A percentile compares a stretch with the other conserved stretches of the same genome.
These are phyloP conservation scores for Colletotrichum tabaci DNA, from an alignment of 2,329 filamentous ascomycete genomes.

Conservation along the genomic window DNA sequence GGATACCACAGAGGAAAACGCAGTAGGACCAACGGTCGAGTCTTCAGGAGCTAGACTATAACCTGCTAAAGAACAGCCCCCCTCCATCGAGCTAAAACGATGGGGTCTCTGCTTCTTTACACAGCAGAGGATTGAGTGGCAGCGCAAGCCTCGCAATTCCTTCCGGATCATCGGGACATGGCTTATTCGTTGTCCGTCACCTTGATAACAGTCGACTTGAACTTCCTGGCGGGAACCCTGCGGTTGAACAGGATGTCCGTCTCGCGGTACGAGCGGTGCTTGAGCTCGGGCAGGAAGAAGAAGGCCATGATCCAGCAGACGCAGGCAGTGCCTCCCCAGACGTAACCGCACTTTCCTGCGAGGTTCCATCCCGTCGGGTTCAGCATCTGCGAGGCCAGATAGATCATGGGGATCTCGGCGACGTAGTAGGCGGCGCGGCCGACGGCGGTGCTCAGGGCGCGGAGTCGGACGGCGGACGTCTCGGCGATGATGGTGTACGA, in stretches of 20 bases:
- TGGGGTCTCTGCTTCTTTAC: too few relatives aligned
- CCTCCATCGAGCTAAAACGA: not conserved
- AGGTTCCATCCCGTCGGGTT: constrained; percentile 58
- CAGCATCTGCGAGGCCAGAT: constrained; percentile 55
- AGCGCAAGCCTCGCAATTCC: not conserved
- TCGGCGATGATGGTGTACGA: constrained; percentile 57
- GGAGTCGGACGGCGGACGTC: constrained; percentile 55
- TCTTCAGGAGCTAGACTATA: not conserved
- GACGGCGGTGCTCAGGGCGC: constrained; percentile 55
- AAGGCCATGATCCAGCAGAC: constrained; percentile 58
- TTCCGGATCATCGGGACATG: not conserved
- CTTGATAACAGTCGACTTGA: constrained; percentile 60
- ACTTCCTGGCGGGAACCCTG: constrained; percentile 58
- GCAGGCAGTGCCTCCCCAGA: constrained; percentile 61
- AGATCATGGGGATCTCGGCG: constrained; percentile 59
- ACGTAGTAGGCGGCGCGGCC: constrained; percentile 58
- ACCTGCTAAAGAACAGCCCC: not conserved
- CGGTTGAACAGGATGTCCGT: constrained; percentile 61
- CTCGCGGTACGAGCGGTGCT: constrained; percentile 62
- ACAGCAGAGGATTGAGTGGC: not conserved
- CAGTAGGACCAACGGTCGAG: not conserved
- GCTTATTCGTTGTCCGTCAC: constrained; percentile 58
- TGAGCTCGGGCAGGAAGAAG: constrained; percentile 61
- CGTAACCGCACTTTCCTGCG: constrained; percentile 62
- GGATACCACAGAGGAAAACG: fast-evolving